Percentiles rank a stretch among this genome's conserved stretches.
Conservation (phyloP, 257 asterid genomes). For the Henckelia pumila region DNA sequence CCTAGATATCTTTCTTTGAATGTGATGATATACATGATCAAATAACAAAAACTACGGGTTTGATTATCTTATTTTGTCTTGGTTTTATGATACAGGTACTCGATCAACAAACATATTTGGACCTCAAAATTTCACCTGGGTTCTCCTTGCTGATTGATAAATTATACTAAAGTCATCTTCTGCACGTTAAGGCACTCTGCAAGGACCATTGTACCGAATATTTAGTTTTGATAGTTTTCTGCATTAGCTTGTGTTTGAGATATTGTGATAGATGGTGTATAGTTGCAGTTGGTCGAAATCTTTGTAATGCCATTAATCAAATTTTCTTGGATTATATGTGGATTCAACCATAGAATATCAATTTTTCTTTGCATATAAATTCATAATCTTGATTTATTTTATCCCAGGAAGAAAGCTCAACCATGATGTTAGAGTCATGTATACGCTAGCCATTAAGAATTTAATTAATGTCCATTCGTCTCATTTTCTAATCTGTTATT, state of each 20-base stretch:
- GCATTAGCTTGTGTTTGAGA: neutral
- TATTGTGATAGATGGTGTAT: no score
- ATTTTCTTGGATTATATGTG: neutral
- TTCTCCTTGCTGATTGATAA: slow-evolving; percentile 9
- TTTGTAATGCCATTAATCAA: no score
- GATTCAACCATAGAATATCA: neutral
- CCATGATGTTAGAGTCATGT: neutral
- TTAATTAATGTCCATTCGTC: neutral
- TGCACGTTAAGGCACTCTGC: slow-evolving; percentile 16
- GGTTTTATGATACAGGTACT: slow-evolving; percentile 25
- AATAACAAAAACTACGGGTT: neutral
- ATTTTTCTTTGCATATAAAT: no score
- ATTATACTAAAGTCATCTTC: neutral
- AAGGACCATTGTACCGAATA: slow-evolving; percentile 8
- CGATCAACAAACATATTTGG: neutral
- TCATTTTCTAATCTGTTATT: slow-evolving; percentile 8
- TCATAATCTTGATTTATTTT: neutral
- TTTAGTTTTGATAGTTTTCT: neutral
- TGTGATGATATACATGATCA: neutral
- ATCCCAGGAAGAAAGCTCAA: neutral
- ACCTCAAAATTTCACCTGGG: slow-evolving; percentile 15
- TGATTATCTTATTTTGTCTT: neutral
- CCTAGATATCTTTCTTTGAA: neutral
- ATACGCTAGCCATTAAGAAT: neutral
- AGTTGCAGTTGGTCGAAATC: no score